Evolutionary conservation across 768 basidiomycete species (phyloP).

Genomic region (Leccinum arenicola): DNA sequence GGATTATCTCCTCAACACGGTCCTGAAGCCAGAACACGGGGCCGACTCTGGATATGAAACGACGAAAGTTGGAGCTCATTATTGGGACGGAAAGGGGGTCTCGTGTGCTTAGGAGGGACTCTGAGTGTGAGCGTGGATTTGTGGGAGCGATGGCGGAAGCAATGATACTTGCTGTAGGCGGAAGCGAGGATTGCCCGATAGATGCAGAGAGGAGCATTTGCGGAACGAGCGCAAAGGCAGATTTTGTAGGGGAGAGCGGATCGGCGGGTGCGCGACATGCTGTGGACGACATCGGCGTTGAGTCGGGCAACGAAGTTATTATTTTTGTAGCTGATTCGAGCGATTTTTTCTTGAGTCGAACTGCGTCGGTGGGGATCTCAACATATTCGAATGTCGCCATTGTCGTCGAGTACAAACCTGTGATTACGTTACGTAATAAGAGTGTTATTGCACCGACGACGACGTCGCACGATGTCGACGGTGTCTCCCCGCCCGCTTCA

Average conservation of each 20-base stretch:
- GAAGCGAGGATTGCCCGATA: slow-evolving; percentile 3
- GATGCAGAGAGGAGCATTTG: slow-evolving; percentile 33
- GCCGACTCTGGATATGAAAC: slow-evolving; percentile 74
- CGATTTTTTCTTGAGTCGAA: slow-evolving; percentile 30
- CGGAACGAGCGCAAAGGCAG: slow-evolving; percentile 38
- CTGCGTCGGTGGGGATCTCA: slow-evolving; percentile 40
- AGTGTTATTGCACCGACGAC: slow-evolving; percentile 5
- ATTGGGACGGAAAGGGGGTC: slow-evolving; percentile 77
- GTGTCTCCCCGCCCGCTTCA: slow-evolving; percentile 12
- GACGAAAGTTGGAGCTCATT: slow-evolving; percentile 60
- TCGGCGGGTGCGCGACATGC: slow-evolving; percentile 1
- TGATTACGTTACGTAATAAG: background rate
- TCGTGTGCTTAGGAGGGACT: slow-evolving; percentile 47
- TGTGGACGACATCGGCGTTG: slow-evolving; percentile 4
- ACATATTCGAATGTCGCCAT: slow-evolving; percentile 39
- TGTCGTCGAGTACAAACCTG: background rate
- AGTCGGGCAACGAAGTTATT: slow-evolving; percentile 38
- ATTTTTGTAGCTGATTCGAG: slow-evolving; percentile 41
- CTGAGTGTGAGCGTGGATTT: slow-evolving; percentile 10
- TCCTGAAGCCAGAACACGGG: slow-evolving; percentile 91
- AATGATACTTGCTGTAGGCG: slow-evolving; percentile 5
- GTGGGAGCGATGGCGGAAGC: slow-evolving; percentile 24
- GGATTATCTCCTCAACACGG: slow-evolving; percentile 79
- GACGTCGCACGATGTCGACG: slow-evolving; percentile 14
- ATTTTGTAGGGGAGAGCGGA: slow-evolving; percentile 26